These are phyloP conservation scores for Asclepias syriaca DNA, from an alignment of 257 asterid species.

Conservation along the genomic window DNA sequence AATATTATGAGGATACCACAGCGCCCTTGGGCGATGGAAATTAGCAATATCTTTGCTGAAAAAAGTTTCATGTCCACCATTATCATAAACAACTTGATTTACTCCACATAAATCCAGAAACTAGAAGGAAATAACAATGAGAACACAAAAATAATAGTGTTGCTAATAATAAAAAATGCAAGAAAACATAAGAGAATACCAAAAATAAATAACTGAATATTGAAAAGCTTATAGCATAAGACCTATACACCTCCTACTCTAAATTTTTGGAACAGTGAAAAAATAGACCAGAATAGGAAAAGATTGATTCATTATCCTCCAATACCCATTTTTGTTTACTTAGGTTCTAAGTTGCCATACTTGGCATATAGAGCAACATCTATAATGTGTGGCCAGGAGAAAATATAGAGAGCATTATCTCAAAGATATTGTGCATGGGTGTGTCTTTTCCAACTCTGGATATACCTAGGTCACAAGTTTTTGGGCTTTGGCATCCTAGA, in stretches of 20 bases:
- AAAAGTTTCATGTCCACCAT: conserved; percentile 25
- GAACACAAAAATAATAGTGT: background rate
- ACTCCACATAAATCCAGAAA: background rate
- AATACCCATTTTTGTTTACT: background rate
- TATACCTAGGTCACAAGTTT: background rate
- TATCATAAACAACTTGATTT: conserved; percentile 10
- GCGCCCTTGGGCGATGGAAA: conserved; percentile 96
- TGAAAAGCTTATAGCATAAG: background rate
- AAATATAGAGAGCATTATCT: background rate
- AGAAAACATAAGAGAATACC: background rate
- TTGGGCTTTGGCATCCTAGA: background rate
- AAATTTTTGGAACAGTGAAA: background rate
- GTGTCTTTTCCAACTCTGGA: background rate
- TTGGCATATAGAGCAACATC: too few species aligned
- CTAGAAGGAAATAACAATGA: background rate
- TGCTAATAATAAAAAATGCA: background rate
- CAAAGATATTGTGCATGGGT: background rate
- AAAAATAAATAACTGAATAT: too few species aligned
- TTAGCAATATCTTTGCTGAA: conserved; percentile 95
- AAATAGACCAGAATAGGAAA: background rate
- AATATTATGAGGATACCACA: conserved; percentile 98
- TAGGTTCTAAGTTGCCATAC: background rate
- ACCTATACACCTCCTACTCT: background rate
- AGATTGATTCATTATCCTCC: background rate
- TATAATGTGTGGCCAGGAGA: background rate